These are phyloP conservation scores for Fusarium mundagurra DNA, from an alignment of 2,329 filamentous ascomycete species.

Conservation along the genomic window DNA sequence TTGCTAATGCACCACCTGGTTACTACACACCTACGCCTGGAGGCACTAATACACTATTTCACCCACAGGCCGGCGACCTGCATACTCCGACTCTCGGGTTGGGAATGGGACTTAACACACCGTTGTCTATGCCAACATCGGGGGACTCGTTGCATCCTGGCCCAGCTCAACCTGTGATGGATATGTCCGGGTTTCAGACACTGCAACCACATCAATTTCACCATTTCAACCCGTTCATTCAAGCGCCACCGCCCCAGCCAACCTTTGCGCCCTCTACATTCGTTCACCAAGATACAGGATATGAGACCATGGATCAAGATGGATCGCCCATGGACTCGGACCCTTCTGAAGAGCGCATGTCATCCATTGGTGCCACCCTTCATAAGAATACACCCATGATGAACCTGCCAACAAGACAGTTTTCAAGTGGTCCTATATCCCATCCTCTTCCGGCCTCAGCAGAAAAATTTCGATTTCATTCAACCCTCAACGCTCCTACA, in stretches of 20 bases:
- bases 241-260: slow-evolving; percentile 64
- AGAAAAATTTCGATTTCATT: slow-evolving; percentile 88
- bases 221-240: slow-evolving; percentile 77
- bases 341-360: slow-evolving; percentile 60
- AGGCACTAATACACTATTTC: slow-evolving; percentile 81
- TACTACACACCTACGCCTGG: slow-evolving; percentile 92
- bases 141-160: slow-evolving; percentile 71
- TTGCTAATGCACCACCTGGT: slow-evolving; percentile 80
- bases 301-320: slow-evolving; percentile 82
- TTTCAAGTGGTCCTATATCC: slow-evolving; percentile 56
- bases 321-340: slow-evolving; percentile 72
- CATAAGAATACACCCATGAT: slow-evolving; percentile 69
- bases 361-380: slow-evolving; percentile 68
- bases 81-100: slow-evolving; percentile 82
- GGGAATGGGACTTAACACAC: slow-evolving; percentile 81
- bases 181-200: slow-evolving; percentile 74
- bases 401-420: slow-evolving; percentile 63
- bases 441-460: slow-evolving; percentile 62
- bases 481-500: slow-evolving; percentile 90
- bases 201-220: slow-evolving; percentile 69
- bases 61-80: slow-evolving; percentile 84
- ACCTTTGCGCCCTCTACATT: slow-evolving; percentile 83
- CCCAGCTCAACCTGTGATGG: slow-evolving; percentile 61
- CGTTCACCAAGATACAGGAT: slow-evolving; percentile 81
- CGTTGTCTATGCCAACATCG: slow-evolving; percentile 80